Conservation (phyloP, 306 rosid genomes). For the Trichosanthes truncata region DNA sequence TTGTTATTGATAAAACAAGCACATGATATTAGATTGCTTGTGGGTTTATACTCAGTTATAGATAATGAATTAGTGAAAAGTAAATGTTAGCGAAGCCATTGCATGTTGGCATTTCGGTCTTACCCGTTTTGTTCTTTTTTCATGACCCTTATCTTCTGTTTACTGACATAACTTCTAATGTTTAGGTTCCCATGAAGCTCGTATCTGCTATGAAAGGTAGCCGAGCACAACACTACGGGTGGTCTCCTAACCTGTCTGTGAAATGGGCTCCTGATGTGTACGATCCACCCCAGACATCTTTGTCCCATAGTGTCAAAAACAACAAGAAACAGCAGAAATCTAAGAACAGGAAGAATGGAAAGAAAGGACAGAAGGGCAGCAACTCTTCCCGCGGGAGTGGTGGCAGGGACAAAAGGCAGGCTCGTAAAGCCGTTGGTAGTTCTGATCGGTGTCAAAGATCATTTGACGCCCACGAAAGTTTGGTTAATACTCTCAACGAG, state of each 20-base stretch:
- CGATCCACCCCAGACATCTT: constrained; percentile 56
- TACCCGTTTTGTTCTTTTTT: not conserved
- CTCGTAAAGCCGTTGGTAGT: constrained; percentile 26
- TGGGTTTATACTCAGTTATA: not conserved
- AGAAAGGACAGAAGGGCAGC: constrained; percentile 50
- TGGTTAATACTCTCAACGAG: constrained; percentile 13
- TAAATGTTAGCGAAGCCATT: not conserved
- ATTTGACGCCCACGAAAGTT: constrained; percentile 14
- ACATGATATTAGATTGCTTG: not conserved
- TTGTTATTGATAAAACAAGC: not conserved
- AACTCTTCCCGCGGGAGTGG: constrained; percentile 38
- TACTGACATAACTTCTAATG: not conserved
- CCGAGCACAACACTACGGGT: constrained; percentile 36
- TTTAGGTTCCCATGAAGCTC: constrained; percentile 51
- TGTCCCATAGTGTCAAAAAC: constrained; percentile 40
- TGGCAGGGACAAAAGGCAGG: constrained; percentile 53
- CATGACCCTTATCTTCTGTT: not conserved
- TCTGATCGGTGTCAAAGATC: constrained; percentile 25
- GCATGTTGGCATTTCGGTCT: not conserved
- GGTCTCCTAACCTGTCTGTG: constrained; percentile 39
- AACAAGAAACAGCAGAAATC: constrained; percentile 61
- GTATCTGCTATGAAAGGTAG: constrained; percentile 81
- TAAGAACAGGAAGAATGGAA: constrained; percentile 52
- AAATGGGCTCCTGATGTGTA: constrained; percentile 88
- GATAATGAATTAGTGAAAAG: not conserved